Evolutionary conservation across 176 grass and related monocot genomes (phyloP).

Genomic region (Typha latifolia): DNA sequence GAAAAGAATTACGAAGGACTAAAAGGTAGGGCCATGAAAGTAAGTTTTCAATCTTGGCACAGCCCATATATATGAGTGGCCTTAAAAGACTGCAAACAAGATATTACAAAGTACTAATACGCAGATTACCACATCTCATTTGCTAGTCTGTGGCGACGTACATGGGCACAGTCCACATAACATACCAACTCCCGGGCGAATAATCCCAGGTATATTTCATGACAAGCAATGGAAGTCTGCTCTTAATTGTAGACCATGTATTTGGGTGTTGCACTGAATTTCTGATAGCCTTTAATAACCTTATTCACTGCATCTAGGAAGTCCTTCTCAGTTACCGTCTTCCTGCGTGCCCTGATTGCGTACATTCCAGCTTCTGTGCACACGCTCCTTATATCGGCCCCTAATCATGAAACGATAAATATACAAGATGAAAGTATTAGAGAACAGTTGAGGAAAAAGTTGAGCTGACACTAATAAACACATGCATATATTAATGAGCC

Average conservation of each 20-base stretch:
- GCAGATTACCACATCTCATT: too few species aligned
- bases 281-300: conserved; percentile 92
- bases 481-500: too few species aligned
- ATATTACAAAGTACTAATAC: too few species aligned
- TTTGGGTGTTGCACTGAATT: conserved; percentile 80
- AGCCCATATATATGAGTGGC: too few species aligned
- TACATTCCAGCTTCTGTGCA: conserved; percentile 94
- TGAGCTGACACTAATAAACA: background rate
- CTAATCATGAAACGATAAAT: conserved; percentile 9
- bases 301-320: conserved; percentile 87
- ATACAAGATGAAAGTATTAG: background rate
- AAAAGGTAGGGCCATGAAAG: too few species aligned
- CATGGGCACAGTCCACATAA: background rate
- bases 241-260: conserved; percentile 90
- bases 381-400: conserved; percentile 80
- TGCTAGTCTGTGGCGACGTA: background rate
- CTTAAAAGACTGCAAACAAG: too few species aligned
- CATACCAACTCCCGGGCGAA: background rate
- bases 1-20: too few species aligned
- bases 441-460: background rate
- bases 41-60: too few species aligned
- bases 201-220: background rate
- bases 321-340: conserved; percentile 87
- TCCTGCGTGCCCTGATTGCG: conserved; percentile 74
- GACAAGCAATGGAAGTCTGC: background rate